Conservation (phyloP, 75 land plant species). For the Larix kaempferi region DNA sequence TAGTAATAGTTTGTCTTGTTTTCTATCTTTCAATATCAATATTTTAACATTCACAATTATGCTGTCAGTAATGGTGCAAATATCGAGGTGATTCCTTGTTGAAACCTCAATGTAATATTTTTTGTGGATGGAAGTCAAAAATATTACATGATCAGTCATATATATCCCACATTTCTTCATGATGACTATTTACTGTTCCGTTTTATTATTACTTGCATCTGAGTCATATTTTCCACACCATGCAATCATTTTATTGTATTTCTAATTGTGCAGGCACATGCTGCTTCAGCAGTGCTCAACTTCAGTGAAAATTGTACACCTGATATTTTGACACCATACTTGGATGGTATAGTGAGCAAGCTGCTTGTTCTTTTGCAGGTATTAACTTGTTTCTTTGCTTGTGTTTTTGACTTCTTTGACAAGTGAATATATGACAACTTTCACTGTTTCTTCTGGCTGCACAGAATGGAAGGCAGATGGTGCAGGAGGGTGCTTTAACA, state of each 20-base stretch:
- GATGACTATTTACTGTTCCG: neutral
- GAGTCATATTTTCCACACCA: too few species aligned
- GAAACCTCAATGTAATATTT: neutral
- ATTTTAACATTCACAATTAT: too few species aligned
- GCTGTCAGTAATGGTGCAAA: neutral
- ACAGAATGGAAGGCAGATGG: conserved; percentile 99
- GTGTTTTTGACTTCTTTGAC: neutral
- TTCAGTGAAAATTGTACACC: conserved; percentile 97
- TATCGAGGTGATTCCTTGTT: neutral
- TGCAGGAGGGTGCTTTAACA: conserved; percentile 97
- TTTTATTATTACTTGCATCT: neutral
- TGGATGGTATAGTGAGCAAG: conserved; percentile 93
- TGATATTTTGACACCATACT: conserved; percentile 87
- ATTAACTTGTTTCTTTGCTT: conserved; percentile 6
- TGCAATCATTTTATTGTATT: neutral
- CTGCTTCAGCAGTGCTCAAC: conserved; percentile 96
- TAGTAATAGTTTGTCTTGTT: too few species aligned
- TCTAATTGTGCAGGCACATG: conserved; percentile 77
- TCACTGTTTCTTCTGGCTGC: neutral
- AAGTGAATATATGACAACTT: neutral
- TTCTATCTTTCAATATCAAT: too few species aligned
- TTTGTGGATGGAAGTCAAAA: too few species aligned
- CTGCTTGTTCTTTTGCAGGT: conserved; percentile 95
- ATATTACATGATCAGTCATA: too few species aligned
- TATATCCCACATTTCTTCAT: too few species aligned